Conservation (phyloP, 371 early-diverging fungal species). For the Parasitella parasitica region DNA sequence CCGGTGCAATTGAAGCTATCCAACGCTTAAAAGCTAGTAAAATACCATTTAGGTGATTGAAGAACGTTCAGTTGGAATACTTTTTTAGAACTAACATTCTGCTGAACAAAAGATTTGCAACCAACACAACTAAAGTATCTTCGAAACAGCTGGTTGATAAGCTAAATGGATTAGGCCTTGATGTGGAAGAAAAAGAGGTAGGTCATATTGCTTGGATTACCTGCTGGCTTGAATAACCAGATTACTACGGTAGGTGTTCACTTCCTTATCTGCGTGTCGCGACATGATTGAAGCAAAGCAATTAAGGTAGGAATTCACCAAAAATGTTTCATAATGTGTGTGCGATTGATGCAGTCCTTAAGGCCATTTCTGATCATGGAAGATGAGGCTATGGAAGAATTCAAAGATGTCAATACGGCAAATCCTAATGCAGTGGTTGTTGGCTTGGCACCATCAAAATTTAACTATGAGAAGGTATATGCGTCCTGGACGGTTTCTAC, state of each 20-base stretch:
- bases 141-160: constrained; percentile 51
- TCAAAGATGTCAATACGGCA: constrained; percentile 52
- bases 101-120: constrained; percentile 62
- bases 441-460: constrained; percentile 76
- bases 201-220: background rate
- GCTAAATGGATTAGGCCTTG: constrained; percentile 65
- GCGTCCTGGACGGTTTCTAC: background rate
- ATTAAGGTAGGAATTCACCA: constrained; percentile 33
- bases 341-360: background rate
- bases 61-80: no score
- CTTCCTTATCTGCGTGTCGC: constrained; percentile 77
- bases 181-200: constrained; percentile 64
- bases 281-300: constrained; percentile 51
- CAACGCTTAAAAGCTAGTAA: constrained; percentile 57
- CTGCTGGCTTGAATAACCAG: background rate
- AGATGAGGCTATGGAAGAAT: constrained; percentile 71
- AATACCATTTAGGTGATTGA: constrained; percentile 50
- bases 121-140: constrained; percentile 85
- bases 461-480: constrained; percentile 68
- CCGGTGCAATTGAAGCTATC: constrained; percentile 69
- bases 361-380: constrained; percentile 79
- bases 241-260: constrained; percentile 70
- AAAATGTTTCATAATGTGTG: background rate
- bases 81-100: background rate
- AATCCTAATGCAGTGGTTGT: constrained; percentile 79